Evolutionary conservation across 2,329 filamentous ascomycete species (phyloP), one percentile per base, ranked within the genome.

Genomic region (Botrytis sinoallii): DNA sequence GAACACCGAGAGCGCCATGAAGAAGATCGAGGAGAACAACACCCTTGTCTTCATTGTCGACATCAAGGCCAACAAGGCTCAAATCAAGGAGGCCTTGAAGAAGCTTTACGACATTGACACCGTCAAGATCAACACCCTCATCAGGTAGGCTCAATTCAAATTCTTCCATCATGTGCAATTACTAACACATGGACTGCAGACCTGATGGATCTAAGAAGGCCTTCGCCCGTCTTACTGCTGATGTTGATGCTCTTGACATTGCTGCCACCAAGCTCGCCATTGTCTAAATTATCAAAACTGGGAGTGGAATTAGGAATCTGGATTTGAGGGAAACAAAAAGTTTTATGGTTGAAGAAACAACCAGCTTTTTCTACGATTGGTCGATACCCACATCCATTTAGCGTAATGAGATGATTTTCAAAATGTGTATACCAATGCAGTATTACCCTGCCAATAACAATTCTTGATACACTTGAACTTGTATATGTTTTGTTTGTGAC

Each of bases 11-110:
- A 96, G 92, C 83, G 96, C 97, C 83, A 98, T 99, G 95, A 99
- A 99, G 94, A 98, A 98, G 93, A 98, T 99, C 82, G 96, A 99
- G 90, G 96, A 99, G 92, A 95, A 99, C 91, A 99, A 99, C 91
- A 99, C 96, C 80, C 91, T 99, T 71, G 94, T 97, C 84, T 98
- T 98, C 90, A 97, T 97, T 81, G 94, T 97, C 83, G 93, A 98
- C 81, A 88, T 95, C 85, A 97, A 97, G 92, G 91, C 95, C 85
- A 99, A 99, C 92, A 99, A 99, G 93, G 91, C 94, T 84, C 96
- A 99, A 89, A 99, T 99, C 88, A 98, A 98, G 91, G 89, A 91
- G 82, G 93, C 95, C 77, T 88, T 99, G 80, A 99, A 98, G 94
- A 97, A 96, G 92, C 92, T 98, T 80, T 99, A 99, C 86, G 96